Evolutionary conservation across 1,139 yeast species (phyloP), one percentile per base, ranked within the genome.

Genomic region (Candida tunisiensis): DNA sequence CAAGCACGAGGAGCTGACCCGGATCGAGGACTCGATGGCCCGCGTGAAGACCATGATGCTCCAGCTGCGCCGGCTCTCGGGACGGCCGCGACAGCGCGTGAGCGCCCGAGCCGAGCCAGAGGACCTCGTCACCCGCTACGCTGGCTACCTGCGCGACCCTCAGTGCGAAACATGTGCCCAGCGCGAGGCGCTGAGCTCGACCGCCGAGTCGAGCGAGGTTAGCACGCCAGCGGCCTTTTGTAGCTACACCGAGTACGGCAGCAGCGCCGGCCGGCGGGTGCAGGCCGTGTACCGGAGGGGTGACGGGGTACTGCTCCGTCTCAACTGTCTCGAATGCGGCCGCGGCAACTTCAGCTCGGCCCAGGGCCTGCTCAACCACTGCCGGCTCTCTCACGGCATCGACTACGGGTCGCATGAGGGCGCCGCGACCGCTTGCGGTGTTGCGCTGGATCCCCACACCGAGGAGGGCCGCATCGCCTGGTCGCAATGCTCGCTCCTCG

Each of bases 311-410:
- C 53, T 74, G 16, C 83, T 77, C 6, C 59, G 71, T 29, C 57
- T 78, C 15, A 69, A 70, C 6, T 78, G 92, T 45, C 70, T 74
- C 0, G 66, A 62, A 30, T 78, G 92, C 47, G 63, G 59, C 10
- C 53, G 88, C 30, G 63, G 70, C 28, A 77, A 75, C 35, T 78
- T 78, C 44, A 70, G 79, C 6, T 69, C 79, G 9, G 80, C 83
- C 0, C 91, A 78, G 45, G 91, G 91, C 15, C 75, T 78, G 35
- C 60, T 77, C 23, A 78, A 75, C 44, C 92, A 78, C 45, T 66
- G 77, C 35, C 55, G 91, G 35, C 64, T 74, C 16, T 78, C 85
- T 3, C 92, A 78, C 45, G 56, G 69, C n/a, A 66, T 65, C 32
- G 82, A 74, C 34, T 75, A 67, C 37, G 64, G 74, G 5, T 69